Conservation (phyloP, 2,329 filamentous ascomycete genomes). For the Huntiella bhutanensis region DNA sequence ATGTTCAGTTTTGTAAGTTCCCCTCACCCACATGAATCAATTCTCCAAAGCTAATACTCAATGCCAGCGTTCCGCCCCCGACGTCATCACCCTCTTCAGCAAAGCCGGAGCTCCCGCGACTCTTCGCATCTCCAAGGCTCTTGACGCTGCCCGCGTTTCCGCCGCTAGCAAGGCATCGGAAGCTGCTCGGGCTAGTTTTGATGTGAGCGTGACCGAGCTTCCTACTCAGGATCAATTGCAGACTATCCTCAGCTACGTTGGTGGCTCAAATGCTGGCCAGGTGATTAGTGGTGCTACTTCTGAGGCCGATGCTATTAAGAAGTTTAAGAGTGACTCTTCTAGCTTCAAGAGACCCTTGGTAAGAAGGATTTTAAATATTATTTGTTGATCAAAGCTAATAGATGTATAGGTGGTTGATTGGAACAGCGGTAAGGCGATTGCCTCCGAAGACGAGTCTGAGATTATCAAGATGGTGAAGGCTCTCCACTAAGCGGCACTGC, state of each 20-base stretch:
- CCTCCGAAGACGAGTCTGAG: constrained; percentile 68
- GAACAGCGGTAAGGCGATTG: constrained; percentile 69
- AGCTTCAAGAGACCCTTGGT: constrained; percentile 63
- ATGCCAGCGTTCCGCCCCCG: constrained; percentile 30
- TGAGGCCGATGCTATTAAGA: constrained; percentile 60
- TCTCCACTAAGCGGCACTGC: constrained; percentile 16
- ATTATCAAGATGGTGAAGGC: constrained; percentile 64
- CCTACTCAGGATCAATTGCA: constrained; percentile 70
- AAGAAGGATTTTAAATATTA: constrained; percentile 10
- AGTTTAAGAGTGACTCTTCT: constrained; percentile 49
- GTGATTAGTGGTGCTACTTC: constrained; percentile 58
- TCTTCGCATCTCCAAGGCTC: constrained; percentile 49
- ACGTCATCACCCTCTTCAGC: constrained; percentile 94
- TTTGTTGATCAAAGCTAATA: constrained; percentile 14
- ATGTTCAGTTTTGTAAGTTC: constrained; percentile 30
- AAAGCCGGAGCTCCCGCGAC: constrained; percentile 57
- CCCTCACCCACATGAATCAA: neutral
- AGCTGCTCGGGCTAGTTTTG: constrained; percentile 48
- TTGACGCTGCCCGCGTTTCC: constrained; percentile 50
- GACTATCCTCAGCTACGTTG: constrained; percentile 71
- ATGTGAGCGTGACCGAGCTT: constrained; percentile 66
- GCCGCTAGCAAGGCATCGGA: constrained; percentile 17
- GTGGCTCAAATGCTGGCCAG: constrained; percentile 34
- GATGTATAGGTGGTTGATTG: constrained; percentile 55
- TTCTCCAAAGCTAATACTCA: neutral